Evolutionary conservation across 1,139 yeast species (phyloP), one percentile per base, ranked within the genome.

Genomic region (Tardiomyces digboiensis): DNA sequence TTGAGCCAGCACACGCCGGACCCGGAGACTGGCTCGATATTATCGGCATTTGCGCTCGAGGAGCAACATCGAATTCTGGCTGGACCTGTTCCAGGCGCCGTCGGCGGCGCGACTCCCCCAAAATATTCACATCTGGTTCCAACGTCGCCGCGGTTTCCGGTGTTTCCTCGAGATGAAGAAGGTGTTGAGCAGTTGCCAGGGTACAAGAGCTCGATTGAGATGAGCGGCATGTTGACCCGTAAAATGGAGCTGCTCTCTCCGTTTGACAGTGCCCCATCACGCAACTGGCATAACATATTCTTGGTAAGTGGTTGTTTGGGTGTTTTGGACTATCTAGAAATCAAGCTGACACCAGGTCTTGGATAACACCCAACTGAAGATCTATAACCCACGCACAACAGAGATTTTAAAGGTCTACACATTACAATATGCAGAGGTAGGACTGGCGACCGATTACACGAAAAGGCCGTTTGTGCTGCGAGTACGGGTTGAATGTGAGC

Each of bases 361-460:
- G 44, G 76, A 78, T 58, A 75, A 78, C 48, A 79, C 82, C 18
- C 80, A 76, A 55, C 64, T 79, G 42, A 70, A 70, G 42, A 47
- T 79, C 18, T 70, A 72, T 50, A 59, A 59, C 21, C 37, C 37
- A 13, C 19, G 19, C 19, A 14, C 44, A 13, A 39, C 45, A 10
- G 42, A 42, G n/a, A 44, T 76, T 39, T 46, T 71, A 7, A 61
- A 77, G 42, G 70, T 81, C 0, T 82, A 77, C 59, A 78, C 88
- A 3, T 66, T 82, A 42, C 93, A 82, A 59, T 77, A 80, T 58
- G 81, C 85, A 19, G 76, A 71, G 51, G 61, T 80, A 19, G 93
- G 93, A 0, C 65, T 80, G 19, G 91, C 91, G 1, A 62, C 72
- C 5, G 93, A 83, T 59, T 83, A 83, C 61, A 71, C 67, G 46